Evolutionary conservation across 371 early-diverging fungal genomes (phyloP).

Genomic region (Sporodiniella umbellata): DNA sequence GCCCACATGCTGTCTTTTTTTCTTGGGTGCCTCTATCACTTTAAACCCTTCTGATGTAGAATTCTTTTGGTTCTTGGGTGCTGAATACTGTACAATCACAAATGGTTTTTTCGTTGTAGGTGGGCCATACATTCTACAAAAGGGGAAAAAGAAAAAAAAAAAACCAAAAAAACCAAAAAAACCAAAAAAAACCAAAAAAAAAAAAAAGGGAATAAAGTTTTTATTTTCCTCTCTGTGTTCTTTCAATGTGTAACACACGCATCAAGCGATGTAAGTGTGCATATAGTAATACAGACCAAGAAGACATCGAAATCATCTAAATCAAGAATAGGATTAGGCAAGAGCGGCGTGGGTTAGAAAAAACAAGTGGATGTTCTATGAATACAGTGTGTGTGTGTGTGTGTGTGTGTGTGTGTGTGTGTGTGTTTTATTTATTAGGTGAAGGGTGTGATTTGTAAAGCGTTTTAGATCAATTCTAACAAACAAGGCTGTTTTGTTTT

Average conservation of each 20-base stretch:
- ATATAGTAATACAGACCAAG: too few relatives aligned
- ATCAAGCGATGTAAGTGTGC: neutral
- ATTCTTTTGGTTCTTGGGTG: neutral
- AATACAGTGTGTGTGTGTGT: neutral
- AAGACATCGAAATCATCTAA: too few relatives aligned
- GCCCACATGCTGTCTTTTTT: constrained; percentile 30
- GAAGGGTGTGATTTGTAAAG: too few relatives aligned
- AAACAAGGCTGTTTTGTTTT: constrained; percentile 5
- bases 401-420: neutral
- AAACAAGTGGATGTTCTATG: neutral
- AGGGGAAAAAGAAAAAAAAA: neutral
- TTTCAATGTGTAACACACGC: neutral
- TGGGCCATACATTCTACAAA: constrained; percentile 6
- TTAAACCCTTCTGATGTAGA: neutral
- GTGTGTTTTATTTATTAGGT: neutral
- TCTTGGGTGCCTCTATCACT: constrained; percentile 10
- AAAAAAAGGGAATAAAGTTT: neutral
- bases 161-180: neutral
- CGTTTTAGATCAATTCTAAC: neutral
- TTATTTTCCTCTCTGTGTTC: neutral
- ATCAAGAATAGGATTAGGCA: too few relatives aligned
- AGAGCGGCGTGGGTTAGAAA: neutral
- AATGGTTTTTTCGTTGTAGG: constrained; percentile 10
- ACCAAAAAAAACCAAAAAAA: neutral
- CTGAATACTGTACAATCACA: constrained; percentile 15